Evolutionary conservation across 345 rosid species (phyloP).

Genomic region (Nephelium lappaceum): DNA sequence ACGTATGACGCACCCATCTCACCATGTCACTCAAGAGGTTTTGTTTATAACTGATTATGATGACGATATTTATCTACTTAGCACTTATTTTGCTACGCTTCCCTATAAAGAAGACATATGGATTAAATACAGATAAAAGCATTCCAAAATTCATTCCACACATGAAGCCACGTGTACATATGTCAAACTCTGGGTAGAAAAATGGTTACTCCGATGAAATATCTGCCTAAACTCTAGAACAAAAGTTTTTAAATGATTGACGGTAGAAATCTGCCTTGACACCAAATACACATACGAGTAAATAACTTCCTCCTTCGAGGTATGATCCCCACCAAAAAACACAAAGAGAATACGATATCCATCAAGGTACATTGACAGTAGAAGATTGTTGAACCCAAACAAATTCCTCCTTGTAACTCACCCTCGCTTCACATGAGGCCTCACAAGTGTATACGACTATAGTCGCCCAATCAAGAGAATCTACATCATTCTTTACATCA

Average conservation of each 20-base stretch:
- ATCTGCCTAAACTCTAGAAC: not conserved
- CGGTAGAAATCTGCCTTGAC: not conserved
- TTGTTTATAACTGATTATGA: too few species aligned
- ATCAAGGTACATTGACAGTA: constrained; percentile 21
- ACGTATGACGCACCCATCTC: too few species aligned
- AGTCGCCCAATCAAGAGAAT: constrained; percentile 93
- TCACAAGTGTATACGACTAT: constrained; percentile 70
- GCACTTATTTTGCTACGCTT: too few species aligned
- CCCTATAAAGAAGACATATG: not conserved
- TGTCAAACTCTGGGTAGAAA: not conserved
- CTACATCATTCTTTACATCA: constrained; percentile 58
- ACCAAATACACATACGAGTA: not conserved
- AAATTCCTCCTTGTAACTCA: constrained; percentile 71
- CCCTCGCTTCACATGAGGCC: constrained; percentile 66
- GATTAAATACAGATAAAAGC: not conserved
- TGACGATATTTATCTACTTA: too few species aligned
- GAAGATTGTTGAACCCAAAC: constrained; percentile 75
- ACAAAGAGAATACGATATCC: not conserved
- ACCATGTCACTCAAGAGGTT: too few species aligned
- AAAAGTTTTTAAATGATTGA: not conserved
- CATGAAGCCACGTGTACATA: not conserved
- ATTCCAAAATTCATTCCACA: not conserved
- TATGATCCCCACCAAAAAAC: not conserved
- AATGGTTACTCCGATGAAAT: not conserved
- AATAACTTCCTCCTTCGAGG: not conserved